Evolutionary conservation across 371 early-diverging fungal species (phyloP).

Genomic region (Mucor circinelloides): DNA sequence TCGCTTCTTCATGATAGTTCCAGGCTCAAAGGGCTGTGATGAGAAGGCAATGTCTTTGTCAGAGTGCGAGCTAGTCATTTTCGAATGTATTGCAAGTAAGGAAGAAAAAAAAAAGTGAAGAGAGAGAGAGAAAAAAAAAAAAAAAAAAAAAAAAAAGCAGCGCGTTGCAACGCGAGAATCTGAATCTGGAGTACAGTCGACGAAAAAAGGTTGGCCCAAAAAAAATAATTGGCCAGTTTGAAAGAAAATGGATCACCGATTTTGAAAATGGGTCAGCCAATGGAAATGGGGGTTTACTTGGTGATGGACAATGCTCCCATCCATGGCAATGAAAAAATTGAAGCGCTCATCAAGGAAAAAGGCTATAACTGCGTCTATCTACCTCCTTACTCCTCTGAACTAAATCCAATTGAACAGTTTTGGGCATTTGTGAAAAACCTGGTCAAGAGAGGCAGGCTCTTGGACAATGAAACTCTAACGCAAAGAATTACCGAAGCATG

Average conservation of each 20-base stretch:
- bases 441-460: background rate
- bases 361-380: constrained; percentile 10
- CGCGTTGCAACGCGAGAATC: constrained; percentile 1
- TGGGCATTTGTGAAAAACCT: constrained; percentile 13
- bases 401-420: constrained; percentile 10
- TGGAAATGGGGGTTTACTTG: background rate
- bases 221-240: too few species aligned
- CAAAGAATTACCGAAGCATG: constrained; percentile 12
- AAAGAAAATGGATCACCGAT: too few species aligned
- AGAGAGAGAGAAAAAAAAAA: background rate
- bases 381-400: background rate
- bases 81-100: background rate
- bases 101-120: background rate
- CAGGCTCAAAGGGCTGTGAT: constrained; percentile 23
- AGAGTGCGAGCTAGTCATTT: background rate
- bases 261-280: too few species aligned
- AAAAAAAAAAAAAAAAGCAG: background rate
- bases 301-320: constrained; percentile 13
- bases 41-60: constrained; percentile 8
- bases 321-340: constrained; percentile 1
- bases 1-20: constrained; percentile 17
- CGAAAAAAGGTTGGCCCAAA: too few species aligned
- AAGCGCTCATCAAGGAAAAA: background rate
- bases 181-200: background rate
- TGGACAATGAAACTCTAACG: background rate